Evolutionary conservation across 208 protist species (phyloP).

Genomic region (Phytomonas francai): DNA sequence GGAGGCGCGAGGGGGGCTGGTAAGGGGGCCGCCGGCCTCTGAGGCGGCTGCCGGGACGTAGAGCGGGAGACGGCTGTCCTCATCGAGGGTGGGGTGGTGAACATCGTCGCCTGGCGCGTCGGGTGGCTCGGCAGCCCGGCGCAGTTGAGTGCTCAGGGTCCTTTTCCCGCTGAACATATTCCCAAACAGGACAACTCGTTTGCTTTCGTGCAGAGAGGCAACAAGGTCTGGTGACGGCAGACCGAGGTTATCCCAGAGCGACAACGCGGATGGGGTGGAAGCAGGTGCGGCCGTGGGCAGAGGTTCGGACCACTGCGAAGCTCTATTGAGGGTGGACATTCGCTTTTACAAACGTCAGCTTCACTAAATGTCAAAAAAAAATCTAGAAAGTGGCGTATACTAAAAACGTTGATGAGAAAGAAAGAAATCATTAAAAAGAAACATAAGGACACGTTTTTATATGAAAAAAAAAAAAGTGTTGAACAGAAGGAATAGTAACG

Average conservation of each 20-base stretch:
- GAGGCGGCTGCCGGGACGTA: conserved; percentile 17
- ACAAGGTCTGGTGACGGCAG: conserved; percentile 26
- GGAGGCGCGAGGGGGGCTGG: not conserved
- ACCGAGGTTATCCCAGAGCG: conserved; percentile 47
- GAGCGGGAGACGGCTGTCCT: conserved; percentile 16
- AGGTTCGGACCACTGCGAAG: not conserved
- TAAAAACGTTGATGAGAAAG: conserved; percentile 4
- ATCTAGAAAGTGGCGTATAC: not conserved
- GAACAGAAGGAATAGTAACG: conserved; percentile 3
- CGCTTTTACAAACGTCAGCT: not conserved
- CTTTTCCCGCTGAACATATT: conserved; percentile 66
- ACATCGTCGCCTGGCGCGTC: conserved; percentile 13
- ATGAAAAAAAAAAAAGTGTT: conserved; percentile 3
- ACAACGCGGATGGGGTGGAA: not conserved
- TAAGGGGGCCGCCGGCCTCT: conserved; percentile 10
- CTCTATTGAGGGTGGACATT: not conserved
- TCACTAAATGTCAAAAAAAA: not conserved
- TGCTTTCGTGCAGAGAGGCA: conserved; percentile 1
- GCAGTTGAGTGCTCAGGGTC: conserved; percentile 51
- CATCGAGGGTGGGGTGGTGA: conserved; percentile 1
- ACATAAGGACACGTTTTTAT: conserved; percentile 17
- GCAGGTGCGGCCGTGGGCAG: not conserved
- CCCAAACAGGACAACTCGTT: conserved; percentile 62
- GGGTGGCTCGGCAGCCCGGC: conserved; percentile 49
- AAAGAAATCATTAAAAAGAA: conserved; percentile 10